These are phyloP conservation scores for Nepenthes alata DNA, from an alignment of 179 eudicot species.

Conservation along the genomic window DNA sequence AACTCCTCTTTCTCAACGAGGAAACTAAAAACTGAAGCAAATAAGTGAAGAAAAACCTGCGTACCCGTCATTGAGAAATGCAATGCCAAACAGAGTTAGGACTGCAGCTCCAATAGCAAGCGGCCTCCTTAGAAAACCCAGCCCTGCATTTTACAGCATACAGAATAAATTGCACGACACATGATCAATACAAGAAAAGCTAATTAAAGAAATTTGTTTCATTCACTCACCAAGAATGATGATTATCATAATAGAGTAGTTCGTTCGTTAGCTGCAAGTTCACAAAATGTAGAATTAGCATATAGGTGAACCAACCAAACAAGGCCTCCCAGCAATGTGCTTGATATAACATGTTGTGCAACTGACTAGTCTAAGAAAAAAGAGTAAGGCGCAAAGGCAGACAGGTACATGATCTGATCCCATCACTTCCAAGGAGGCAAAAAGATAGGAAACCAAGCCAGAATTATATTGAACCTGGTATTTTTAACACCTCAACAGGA, in stretches of 20 bases:
- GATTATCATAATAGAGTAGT: constrained; percentile 83
- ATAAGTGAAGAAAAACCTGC: neutral
- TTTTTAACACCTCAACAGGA: too few species aligned
- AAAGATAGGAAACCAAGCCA: too few species aligned
- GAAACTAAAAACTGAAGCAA: too few species aligned
- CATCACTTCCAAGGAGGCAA: too few species aligned
- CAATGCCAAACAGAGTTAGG: constrained; percentile 62
- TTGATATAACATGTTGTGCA: too few species aligned
- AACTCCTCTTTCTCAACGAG: too few species aligned
- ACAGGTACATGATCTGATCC: too few species aligned
- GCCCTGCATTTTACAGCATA: constrained; percentile 27
- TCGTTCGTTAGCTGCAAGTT: constrained; percentile 75
- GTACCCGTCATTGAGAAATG: constrained; percentile 89
- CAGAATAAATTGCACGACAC: neutral
- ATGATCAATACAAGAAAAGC: neutral
- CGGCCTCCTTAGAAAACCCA: constrained; percentile 85
- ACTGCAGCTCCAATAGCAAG: constrained; percentile 80
- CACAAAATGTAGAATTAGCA: constrained; percentile 2
- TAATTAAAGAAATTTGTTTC: neutral
- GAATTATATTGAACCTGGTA: too few species aligned
- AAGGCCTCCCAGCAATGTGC: too few species aligned
- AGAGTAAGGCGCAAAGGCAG: too few species aligned
- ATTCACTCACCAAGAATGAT: constrained; percentile 66
- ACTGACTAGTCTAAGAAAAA: too few species aligned
- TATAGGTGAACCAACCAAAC: constrained; percentile 1